Conservation (phyloP, 345 rosid species). For the Arabidopsis suecica region DNA sequence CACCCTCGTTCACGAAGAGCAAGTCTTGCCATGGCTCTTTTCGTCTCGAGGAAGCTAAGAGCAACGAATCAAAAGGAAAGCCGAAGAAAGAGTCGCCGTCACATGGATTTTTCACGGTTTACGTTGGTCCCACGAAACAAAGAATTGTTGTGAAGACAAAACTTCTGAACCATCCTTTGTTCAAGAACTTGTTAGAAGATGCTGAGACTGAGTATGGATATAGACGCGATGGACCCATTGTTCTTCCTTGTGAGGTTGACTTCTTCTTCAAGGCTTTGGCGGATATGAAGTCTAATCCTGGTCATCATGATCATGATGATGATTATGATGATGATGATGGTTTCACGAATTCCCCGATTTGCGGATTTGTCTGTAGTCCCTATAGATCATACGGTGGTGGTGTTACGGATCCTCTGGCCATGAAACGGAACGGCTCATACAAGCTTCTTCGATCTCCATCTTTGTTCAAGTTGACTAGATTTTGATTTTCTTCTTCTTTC, state of each 20-base stretch:
- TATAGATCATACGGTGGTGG: conserved; percentile 41
- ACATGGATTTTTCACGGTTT: conserved; percentile 72
- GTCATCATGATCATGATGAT: conserved; percentile 1
- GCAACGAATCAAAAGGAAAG: conserved; percentile 2
- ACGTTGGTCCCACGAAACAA: conserved; percentile 67
- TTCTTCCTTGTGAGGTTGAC: conserved; percentile 78
- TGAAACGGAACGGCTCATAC: conserved; percentile 44
- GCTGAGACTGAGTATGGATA: conserved; percentile 75
- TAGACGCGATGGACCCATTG: conserved; percentile 63
- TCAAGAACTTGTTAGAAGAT: conserved; percentile 74
- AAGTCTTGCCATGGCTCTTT: conserved; percentile 52
- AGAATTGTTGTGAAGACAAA: conserved; percentile 60
- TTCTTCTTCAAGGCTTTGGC: conserved; percentile 63
- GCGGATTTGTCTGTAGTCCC: conserved; percentile 29
- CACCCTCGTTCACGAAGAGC: conserved; percentile 49
- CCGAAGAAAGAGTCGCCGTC: conserved; percentile 43
- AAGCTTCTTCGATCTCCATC: conserved; percentile 50
- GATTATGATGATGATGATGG: conserved; percentile 36
- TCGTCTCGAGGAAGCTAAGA: conserved; percentile 11
- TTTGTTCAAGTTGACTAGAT: conserved; percentile 50
- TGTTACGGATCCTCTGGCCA: conserved; percentile 33
- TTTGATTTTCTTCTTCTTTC: neutral
- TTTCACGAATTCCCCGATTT: conserved; percentile 28
- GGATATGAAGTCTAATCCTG: conserved; percentile 49
- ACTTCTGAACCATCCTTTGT: conserved; percentile 68